Evolutionary conservation across 148 eudicot genomes (phyloP).

Genomic region (Arbutus unedo): DNA sequence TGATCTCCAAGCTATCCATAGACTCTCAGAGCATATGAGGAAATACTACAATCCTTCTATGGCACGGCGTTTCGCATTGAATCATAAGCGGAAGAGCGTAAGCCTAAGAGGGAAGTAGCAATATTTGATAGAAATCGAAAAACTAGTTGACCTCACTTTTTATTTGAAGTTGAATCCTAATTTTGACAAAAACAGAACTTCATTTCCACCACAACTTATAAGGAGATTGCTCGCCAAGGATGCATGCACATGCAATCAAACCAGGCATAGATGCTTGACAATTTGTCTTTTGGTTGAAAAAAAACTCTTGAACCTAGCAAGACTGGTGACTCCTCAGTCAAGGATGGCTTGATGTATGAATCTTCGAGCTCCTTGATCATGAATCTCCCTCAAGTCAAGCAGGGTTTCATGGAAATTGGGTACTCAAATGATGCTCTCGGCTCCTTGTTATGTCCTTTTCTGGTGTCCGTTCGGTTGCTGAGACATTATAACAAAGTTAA

Average conservation of each 20-base stretch:
- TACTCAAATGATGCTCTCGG: not conserved
- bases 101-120: slow-evolving; percentile 58
- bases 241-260: not conserved
- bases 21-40: slow-evolving; percentile 82
- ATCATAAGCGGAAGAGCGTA: slow-evolving; percentile 67
- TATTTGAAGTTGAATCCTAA: not conserved
- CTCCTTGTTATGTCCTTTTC: not conserved
- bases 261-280: not conserved
- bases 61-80: slow-evolving; percentile 75
- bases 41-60: slow-evolving; percentile 77
- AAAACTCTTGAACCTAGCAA: slow-evolving; percentile 10
- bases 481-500: not conserved
- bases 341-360: not conserved
- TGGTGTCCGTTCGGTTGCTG: not conserved
- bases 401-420: not conserved
- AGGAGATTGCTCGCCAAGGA: not conserved
- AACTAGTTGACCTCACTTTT: not conserved
- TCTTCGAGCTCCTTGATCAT: not conserved
- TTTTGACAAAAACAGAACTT: not conserved
- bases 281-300: not conserved
- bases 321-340: not conserved
- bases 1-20: slow-evolving; percentile 68
- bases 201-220: not conserved
- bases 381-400: not conserved
- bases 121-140: not conserved